Evolutionary conservation across 345 rosid species (phyloP), one percentile per base, ranked within the genome.

Genomic region (Rhodamnia rubescens): DNA sequence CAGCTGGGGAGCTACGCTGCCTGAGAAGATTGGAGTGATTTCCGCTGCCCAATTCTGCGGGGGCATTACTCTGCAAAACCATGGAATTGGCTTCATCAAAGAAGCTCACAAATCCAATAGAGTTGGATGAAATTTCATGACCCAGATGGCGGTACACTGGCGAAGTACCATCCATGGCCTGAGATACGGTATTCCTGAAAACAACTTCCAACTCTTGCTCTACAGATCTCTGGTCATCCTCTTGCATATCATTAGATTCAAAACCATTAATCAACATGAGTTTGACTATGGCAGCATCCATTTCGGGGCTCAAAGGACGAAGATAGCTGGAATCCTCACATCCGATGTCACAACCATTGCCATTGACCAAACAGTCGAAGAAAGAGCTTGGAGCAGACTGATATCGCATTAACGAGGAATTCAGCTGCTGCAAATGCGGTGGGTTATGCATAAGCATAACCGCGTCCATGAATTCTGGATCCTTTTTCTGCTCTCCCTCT

Each of bases 1-100:
- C 93, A 85, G 95, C 90, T 16, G 95, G 93, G 51, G 94, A 91
- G 88, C 93, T 92, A 90, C 59, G 86, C 82, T 90, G 94, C 90
- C 93, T 83, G 21, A 81, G 69, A 52, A 91, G 93, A 91, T 87
- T 87, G 82, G 92, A 90, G 86, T 85, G 88, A 87, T 88, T 88
- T 53, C 78, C 61, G 16, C 84, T 9, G 20, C 83, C 83, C 87
- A 83, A 61, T 86, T 90, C 88, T 74, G 80, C 61, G 51, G 83
- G 90, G 80, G 26, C 26, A 69, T 69, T 69, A 69, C 47, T 32
- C 42, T 18, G 78, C 78, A 69, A 69, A 36, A 69, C 26, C 86
- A 87, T 57, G 64, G 93, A 84, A 61, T 56, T 84, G 83, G 82
- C 81, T 83, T 49, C 86, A 86, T 86, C 49, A 42, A 69, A 69